Evolutionary conservation across 805 yeast genomes (phyloP), one percentile per base, ranked within the genome.

Genomic region (Candida nanaspora): DNA sequence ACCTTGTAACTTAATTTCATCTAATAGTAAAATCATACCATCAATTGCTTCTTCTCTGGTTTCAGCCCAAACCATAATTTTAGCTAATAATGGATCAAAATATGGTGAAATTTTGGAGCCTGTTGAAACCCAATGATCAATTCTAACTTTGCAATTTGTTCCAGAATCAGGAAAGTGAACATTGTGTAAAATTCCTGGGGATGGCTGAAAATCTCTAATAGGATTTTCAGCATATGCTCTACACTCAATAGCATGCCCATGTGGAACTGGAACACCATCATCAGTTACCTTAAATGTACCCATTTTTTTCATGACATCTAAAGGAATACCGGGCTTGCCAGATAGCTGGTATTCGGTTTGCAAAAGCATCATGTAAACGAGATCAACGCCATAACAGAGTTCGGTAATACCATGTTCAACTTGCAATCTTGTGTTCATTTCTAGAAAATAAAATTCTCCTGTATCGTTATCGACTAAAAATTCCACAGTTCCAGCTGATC

Each of bases 401-500:
- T 91, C 98, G 23, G 98, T 91, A 53, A 93, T 82, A 30, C 98
- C 98, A 62, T 91, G 98, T 68, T 91, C 98, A 37, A 91, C 98
- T 64, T 91, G 98, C 51, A 91, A 74, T 59, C 98, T 80, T 11
- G 98, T 95, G 60, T 91, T 91, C 49, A 91, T 97, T 62, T 91
- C 98, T 56, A 91, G 69, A 67, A 91, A 91, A 69, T 91, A 91
- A 62, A 91, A 93, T 57, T 82, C 93, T 57, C 89, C 91, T 51
- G 95, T 70, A 41, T 63, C 71, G 54, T 83, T 82, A 58, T 93
- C 98, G 57, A 85, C 91, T 53, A 91, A 88, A 61, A 81, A 91
- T 65, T 91, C 98, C 52, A 93, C 95, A 6, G 98, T 91, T 62
- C 98, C 98, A 32, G 98, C 98, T 65, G 96, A 80, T 65, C 86